phyloP scores from a whole-genome alignment of 2,329 filamentous ascomycete species.

The Ophiostoma sp. region DNA sequence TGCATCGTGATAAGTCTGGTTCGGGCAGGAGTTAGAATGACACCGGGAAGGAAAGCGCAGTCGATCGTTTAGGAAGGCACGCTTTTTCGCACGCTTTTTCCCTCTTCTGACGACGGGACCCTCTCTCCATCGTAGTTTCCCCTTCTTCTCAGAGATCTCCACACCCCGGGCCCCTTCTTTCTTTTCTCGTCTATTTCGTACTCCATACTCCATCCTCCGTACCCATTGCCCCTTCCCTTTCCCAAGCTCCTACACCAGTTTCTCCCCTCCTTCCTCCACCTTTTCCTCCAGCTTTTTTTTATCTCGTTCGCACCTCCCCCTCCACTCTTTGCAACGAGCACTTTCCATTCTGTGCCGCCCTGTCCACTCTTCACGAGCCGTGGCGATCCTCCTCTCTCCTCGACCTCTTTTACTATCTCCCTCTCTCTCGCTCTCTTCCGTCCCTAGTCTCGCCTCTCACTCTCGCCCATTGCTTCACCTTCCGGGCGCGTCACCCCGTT shows the following conservation, averaged over 20 bases:
- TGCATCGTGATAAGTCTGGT: constrained; percentile 9
- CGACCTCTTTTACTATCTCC: too few relatives aligned
- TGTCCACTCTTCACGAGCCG: neutral
- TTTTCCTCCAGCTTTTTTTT: constrained; percentile 7
- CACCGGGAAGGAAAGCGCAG: neutral
- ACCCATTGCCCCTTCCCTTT: neutral
- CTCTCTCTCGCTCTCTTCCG: constrained; percentile 25
- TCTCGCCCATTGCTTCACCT: constrained; percentile 34
- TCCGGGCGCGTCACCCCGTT: constrained; percentile 42
- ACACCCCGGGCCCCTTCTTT: constrained; percentile 4
- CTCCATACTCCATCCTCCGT: neutral
- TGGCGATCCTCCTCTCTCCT: constrained; percentile 17
- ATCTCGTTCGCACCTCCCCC: constrained; percentile 10
- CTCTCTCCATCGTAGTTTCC: constrained; percentile 12
- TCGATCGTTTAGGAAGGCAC: neutral
- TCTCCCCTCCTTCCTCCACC: constrained; percentile 10
- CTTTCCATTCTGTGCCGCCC: constrained; percentile 1
- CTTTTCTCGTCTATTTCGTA: neutral
- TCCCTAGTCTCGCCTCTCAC: constrained; percentile 20
- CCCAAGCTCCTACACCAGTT: neutral
- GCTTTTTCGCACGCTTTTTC: neutral
- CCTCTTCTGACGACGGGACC: neutral
- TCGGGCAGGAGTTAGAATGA: constrained; percentile 12
- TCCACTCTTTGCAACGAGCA: neutral
- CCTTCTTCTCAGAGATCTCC: neutral